phyloP scores from a whole-genome alignment of 148 eudicot genomes.

The Rhododendron molle region DNA sequence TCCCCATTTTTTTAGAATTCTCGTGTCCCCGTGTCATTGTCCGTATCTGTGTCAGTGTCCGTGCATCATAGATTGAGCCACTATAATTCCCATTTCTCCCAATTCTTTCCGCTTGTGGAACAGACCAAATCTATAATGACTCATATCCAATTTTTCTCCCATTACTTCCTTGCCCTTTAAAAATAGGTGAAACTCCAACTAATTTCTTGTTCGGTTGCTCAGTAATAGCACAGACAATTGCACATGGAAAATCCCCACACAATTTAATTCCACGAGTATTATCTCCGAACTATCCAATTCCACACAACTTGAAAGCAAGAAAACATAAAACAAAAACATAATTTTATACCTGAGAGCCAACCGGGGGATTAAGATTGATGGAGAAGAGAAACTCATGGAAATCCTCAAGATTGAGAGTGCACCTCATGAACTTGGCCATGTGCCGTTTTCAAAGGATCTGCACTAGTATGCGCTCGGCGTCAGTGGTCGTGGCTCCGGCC shows the following conservation, averaged over 20 bases:
- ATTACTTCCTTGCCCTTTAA: neutral
- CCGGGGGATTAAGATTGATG: conserved; percentile 64
- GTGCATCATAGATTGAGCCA: too few relatives aligned
- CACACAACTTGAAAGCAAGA: neutral
- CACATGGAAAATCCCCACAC: neutral
- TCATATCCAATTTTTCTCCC: neutral
- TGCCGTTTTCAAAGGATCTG: conserved; percentile 43
- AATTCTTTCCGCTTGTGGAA: neutral
- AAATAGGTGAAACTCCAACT: neutral
- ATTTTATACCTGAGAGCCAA: conserved; percentile 36
- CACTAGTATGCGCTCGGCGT: conserved; percentile 34
- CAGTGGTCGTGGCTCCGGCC: conserved; percentile 16
- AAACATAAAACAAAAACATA: neutral
- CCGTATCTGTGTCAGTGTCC: too few relatives aligned
- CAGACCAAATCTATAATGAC: neutral
- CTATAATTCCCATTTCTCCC: neutral
- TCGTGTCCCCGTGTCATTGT: too few relatives aligned
- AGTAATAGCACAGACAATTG: neutral
- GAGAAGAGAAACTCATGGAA: conserved; percentile 61
- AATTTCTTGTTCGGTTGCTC: neutral
- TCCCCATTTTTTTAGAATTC: too few relatives aligned
- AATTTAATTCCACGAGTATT: neutral
- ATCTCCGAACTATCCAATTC: neutral
- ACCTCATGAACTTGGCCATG: conserved; percentile 45
- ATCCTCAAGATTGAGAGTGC: conserved; percentile 57